Evolutionary conservation across 176 grass and related monocot genomes (phyloP), one percentile per base, ranked within the genome.

Genomic region (Aegilops sharonensis): DNA sequence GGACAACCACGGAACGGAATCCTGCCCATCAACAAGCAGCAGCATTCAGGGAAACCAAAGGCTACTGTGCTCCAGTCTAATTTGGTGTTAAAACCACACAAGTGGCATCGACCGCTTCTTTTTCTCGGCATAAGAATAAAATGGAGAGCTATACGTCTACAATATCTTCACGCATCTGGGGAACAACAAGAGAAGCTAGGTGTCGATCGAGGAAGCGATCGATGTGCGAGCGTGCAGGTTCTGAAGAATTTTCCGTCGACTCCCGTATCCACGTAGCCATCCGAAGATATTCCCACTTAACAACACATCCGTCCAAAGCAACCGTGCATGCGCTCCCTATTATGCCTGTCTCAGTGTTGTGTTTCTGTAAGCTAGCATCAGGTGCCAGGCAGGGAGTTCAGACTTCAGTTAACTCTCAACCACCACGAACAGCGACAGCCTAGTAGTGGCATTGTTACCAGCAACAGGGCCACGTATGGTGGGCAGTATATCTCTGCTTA

Each of bases 361-460:
- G 56, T 66, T 78, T 56, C 52, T 32, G 4, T 56, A 74, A 79
- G 75, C 29, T 10, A 78, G 81, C 64, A 84, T 88, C 65, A 79
- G 81, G 74, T 88, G 74, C 81, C 52, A 3, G 52, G n/a, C 29
- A n/a, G 30, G 64, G 85, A 71, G 73, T 62, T 25, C 81, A 30
- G 65, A 18, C 50, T 54, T 54, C 5, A 18, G 15, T 2, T 1
- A 54, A 48, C 45, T 48, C 45, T 48, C 45, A 54, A 54, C 1
- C 50, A 54, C 6, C 43, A 13, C 43, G 3, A 47, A 47, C 11
- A 47, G 11, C 11, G 43, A 47, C 11, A 47, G 3, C 43, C 43
- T 13, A 13, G 12, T 14, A 1, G 45, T 12, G 45, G 12, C 11
- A 48, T 48, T 48, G 4, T 47, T 13, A 47, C 11, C 11, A 47